Evolutionary conservation across 305 asterid species (phyloP).

Genomic region (Ilex paraguariensis): DNA sequence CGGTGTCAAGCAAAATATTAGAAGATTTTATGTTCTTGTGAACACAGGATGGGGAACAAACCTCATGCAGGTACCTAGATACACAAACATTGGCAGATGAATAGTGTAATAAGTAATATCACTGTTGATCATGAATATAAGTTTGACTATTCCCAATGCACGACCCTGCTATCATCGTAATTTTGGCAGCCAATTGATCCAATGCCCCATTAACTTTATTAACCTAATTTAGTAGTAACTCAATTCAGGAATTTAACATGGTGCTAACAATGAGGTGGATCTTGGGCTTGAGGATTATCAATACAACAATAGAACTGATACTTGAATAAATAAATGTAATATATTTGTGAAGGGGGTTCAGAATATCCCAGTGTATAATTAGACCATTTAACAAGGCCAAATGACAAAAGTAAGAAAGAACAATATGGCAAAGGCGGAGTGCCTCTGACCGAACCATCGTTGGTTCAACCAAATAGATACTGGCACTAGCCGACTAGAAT

Average conservation of each 20-base stretch:
- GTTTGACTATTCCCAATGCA: not conserved
- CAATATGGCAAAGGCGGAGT: no score
- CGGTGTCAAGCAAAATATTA: slow-evolving; percentile 52
- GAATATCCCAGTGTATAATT: no score
- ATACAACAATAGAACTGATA: no score
- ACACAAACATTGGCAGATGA: slow-evolving; percentile 2
- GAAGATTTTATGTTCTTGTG: slow-evolving; percentile 55
- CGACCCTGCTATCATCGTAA: not conserved
- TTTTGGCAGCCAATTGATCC: no score
- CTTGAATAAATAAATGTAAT: no score
- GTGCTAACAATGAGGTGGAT: not conserved
- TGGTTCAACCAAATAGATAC: no score
- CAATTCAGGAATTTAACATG: not conserved
- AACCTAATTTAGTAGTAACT: not conserved
- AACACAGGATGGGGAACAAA: slow-evolving; percentile 42
- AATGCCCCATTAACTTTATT: no score
- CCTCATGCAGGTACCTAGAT: slow-evolving; percentile 56
- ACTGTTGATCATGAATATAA: not conserved
- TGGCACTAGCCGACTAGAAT: no score
- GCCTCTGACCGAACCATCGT: no score
- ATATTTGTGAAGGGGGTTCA: no score
- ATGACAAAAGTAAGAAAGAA: no score
- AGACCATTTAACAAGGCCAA: no score
- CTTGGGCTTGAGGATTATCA: not conserved
- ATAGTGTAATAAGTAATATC: not conserved